Conservation (phyloP, 2,329 filamentous ascomycete genomes). For the Nannizzia gypsea region DNA sequence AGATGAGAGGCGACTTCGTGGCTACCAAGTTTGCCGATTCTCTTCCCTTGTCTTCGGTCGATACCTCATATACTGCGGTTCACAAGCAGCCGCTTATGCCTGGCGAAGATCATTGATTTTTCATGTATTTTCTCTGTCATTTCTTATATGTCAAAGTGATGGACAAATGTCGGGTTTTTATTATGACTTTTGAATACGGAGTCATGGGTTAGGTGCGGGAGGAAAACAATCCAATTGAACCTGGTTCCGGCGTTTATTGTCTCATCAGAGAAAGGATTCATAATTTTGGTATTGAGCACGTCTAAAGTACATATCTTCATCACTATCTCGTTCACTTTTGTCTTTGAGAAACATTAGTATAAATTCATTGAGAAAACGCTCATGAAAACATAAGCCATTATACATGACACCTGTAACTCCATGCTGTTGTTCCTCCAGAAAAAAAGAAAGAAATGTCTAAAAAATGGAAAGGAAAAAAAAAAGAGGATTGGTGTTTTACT, state of each 20-base stretch:
- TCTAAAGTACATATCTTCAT: background rate
- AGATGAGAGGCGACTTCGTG: constrained; percentile 15
- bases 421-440: background rate
- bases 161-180: background rate
- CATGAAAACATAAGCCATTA: background rate
- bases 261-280: background rate
- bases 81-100: constrained; percentile 1
- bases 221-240: too few species aligned
- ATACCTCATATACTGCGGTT: background rate
- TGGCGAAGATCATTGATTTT: background rate
- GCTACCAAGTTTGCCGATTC: background rate
- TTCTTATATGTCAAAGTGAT: too few species aligned
- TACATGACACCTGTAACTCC: background rate
- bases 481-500: constrained; percentile 18
- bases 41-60: background rate
- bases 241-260: too few species aligned
- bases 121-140: background rate
- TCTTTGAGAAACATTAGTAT: background rate
- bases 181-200: background rate
- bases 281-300: background rate
- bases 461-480: background rate
- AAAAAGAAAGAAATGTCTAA: background rate
- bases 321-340: background rate
- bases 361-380: background rate
- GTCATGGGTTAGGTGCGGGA: background rate